phyloP scores from a whole-genome alignment of 164 flowering plant genomes.

The Paratinospora sagittata region DNA sequence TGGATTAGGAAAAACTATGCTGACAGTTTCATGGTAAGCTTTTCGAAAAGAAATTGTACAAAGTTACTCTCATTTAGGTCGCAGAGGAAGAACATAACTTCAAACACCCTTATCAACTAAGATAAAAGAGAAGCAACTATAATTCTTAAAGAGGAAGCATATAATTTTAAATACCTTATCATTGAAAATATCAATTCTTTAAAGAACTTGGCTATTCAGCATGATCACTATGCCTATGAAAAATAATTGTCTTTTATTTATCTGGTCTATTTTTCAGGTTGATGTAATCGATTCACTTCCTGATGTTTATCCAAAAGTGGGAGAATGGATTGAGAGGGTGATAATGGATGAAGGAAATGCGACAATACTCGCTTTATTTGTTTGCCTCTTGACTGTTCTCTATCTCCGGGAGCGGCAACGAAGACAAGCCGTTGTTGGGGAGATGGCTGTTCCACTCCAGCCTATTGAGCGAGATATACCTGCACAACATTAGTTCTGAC shows the following conservation, averaged over 20 bases:
- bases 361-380: conserved; percentile 77
- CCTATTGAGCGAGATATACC: conserved; percentile 31
- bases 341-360: conserved; percentile 96
- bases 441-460: conserved; percentile 20
- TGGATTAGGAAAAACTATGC: conserved; percentile 83
- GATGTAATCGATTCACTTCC: conserved; percentile 83
- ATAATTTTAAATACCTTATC: too few species aligned
- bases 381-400: conserved; percentile 80
- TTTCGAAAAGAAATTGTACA: background rate
- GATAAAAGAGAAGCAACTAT: background rate
- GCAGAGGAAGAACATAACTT: background rate
- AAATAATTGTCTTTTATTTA: too few species aligned
- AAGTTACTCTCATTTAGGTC: background rate
- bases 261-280: conserved; percentile 36
- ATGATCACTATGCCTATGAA: too few species aligned
- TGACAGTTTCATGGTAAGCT: conserved; percentile 49
- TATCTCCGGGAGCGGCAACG: conserved; percentile 91
- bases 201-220: background rate
- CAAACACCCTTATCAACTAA: background rate
- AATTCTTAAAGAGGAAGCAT: background rate
- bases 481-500: conserved; percentile 14
- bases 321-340: conserved; percentile 76
- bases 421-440: conserved; percentile 46
- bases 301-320: conserved; percentile 62
- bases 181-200: too few species aligned